Percentiles rank a stretch among this genome's conserved stretches.
Conservation (phyloP, 495 filamentous ascomycete genomes). For the Neurospora sp. region DNA sequence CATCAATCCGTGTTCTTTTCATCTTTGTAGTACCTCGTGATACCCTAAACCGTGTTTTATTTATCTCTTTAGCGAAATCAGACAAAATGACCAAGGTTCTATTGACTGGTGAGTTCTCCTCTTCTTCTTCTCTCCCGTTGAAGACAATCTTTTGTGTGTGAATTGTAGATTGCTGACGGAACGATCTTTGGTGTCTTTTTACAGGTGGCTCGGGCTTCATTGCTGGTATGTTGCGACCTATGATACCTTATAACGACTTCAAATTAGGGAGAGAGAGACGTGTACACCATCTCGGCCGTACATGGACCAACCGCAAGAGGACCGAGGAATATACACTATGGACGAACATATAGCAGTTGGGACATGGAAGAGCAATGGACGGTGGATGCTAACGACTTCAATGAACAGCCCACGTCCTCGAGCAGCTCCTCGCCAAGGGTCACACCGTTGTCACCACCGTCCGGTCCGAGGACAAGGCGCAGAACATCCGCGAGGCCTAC, state of each 20-base stretch:
- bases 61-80: background rate
- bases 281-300: background rate
- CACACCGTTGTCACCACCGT: slow-evolving; percentile 81
- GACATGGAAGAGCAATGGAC: background rate
- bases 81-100: slow-evolving; percentile 47
- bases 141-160: too few species aligned
- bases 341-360: background rate
- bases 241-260: too few species aligned
- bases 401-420: slow-evolving; percentile 58
- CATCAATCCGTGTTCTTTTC: too few species aligned
- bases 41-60: too few species aligned
- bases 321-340: background rate
- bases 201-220: slow-evolving; percentile 42
- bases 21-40: too few species aligned
- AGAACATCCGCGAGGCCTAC: slow-evolving; percentile 61
- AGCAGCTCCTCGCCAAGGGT: slow-evolving; percentile 55
- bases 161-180: background rate
- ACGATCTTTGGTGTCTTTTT: background rate
- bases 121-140: background rate
- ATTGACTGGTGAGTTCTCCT: slow-evolving; percentile 39
- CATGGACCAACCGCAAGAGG: background rate
- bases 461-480: slow-evolving; percentile 66
- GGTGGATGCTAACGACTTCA: slow-evolving; percentile 1
- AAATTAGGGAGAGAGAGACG: background rate
- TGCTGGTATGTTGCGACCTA: slow-evolving; percentile 24